Evolutionary conservation across 768 basidiomycete genomes (phyloP).

Genomic region (Polyporus arcularius): DNA sequence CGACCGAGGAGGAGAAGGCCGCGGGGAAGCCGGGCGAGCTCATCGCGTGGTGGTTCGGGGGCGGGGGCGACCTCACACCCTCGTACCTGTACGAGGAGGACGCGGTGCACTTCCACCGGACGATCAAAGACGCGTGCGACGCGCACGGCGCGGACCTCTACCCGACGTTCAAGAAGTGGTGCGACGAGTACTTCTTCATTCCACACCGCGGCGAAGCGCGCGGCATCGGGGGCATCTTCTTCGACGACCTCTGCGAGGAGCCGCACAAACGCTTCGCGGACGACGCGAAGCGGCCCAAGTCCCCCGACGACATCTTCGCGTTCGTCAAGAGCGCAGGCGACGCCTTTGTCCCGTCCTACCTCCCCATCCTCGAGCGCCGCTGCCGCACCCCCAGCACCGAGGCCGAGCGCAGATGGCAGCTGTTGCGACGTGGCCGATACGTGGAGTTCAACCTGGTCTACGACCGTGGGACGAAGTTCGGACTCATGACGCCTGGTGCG

Average conservation of each 20-base stretch:
- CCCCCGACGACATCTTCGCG: slow-evolving; percentile 70
- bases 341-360: slow-evolving; percentile 86
- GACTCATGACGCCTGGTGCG: slow-evolving; percentile 58
- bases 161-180: slow-evolving; percentile 88
- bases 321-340: slow-evolving; percentile 73
- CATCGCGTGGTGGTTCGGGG: slow-evolving; percentile 98
- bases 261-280: slow-evolving; percentile 63
- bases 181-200: slow-evolving; percentile 96
- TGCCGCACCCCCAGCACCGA: slow-evolving; percentile 56
- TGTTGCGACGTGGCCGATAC: slow-evolving; percentile 82
- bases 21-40: slow-evolving; percentile 46
- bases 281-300: slow-evolving; percentile 47
- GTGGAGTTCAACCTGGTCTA: slow-evolving; percentile 86
- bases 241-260: slow-evolving; percentile 83
- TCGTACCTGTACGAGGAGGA: slow-evolving; percentile 90
- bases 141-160: slow-evolving; percentile 68
- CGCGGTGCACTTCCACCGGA: slow-evolving; percentile 81
- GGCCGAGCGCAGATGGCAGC: slow-evolving; percentile 86
- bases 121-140: slow-evolving; percentile 76
- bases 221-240: slow-evolving; percentile 94
- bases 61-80: slow-evolving; percentile 93
- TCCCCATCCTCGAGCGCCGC: slow-evolving; percentile 77
- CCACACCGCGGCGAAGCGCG: slow-evolving; percentile 84
- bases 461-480: slow-evolving; percentile 71
- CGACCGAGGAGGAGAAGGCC: slow-evolving; percentile 21